phyloP scores from a whole-genome alignment of 2,329 filamentous ascomycete genomes.

The Dichotomopilus funicola region DNA sequence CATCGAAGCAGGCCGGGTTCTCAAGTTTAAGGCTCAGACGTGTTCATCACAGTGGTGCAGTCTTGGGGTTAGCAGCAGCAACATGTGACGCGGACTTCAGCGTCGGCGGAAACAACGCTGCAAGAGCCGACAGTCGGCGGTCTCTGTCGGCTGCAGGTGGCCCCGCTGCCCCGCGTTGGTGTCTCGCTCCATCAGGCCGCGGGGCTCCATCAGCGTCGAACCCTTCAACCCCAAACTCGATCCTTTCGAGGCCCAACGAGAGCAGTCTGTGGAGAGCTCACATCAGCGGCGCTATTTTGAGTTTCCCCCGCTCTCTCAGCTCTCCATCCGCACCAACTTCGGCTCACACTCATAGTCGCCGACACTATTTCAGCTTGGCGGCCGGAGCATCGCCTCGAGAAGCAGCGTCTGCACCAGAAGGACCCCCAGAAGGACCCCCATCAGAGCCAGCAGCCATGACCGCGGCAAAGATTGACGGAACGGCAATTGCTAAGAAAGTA shows the following conservation, averaged over 20 bases:
- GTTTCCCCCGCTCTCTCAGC: constrained; percentile 5
- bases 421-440: constrained; percentile 29
- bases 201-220: constrained; percentile 9
- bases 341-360: not conserved
- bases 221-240: too few relatives aligned
- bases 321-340: constrained; percentile 9
- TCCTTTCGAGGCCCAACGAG: not conserved
- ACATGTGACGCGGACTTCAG: constrained; percentile 1
- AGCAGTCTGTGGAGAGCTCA: constrained; percentile 1
- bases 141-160: constrained; percentile 14
- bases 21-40: too few relatives aligned
- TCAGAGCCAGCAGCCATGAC: constrained; percentile 55
- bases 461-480: constrained; percentile 91
- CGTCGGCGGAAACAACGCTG: constrained; percentile 6
- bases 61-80: not conserved
- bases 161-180: constrained; percentile 20
- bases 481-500: constrained; percentile 86
- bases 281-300: constrained; percentile 10
- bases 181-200: constrained; percentile 6
- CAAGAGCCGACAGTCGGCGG: constrained; percentile 14
- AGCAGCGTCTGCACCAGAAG: too few relatives aligned
- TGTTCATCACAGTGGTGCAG: not conserved
- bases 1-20: too few relatives aligned
- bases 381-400: too few relatives aligned
- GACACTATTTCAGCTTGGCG: too few relatives aligned